A percentile compares a stretch with the other conserved stretches of the same genome.
These are phyloP conservation scores for Acer campestre DNA, from an alignment of 345 rosid genomes.

Conservation along the genomic window DNA sequence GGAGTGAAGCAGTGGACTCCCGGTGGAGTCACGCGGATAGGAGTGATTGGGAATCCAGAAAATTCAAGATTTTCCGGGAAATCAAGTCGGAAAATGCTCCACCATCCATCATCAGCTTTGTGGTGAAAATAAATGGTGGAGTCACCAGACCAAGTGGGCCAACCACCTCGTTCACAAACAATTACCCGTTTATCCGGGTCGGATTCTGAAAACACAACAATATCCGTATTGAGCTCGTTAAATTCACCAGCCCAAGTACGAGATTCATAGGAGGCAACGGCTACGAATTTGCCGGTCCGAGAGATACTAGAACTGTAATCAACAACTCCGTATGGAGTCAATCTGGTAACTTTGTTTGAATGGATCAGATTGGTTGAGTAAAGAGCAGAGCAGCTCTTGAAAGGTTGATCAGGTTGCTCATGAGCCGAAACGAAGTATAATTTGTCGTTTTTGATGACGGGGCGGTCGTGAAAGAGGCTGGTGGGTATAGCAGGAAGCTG, in stretches of 20 bases:
- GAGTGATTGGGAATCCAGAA: constrained; percentile 31
- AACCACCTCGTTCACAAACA: constrained; percentile 65
- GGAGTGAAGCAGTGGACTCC: constrained; percentile 96
- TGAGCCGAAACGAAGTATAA: constrained; percentile 84
- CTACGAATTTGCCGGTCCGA: constrained; percentile 49
- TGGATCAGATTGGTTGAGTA: constrained; percentile 36
- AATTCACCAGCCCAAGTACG: constrained; percentile 85
- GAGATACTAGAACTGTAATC: constrained; percentile 84
- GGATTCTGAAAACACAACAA: constrained; percentile 55
- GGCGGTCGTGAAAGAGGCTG: constrained; percentile 87
- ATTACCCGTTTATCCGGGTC: constrained; percentile 52
- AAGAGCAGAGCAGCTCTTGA: constrained; percentile 73
- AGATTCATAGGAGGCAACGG: constrained; percentile 76
- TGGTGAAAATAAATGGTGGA: constrained; percentile 74
- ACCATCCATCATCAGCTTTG: constrained; percentile 85
- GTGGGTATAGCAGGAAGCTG: constrained; percentile 45
- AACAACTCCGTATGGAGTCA: constrained; percentile 58
- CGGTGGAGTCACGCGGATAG: constrained; percentile 72
- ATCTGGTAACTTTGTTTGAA: constrained; percentile 32
- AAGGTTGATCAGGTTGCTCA: constrained; percentile 55
- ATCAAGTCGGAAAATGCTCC: constrained; percentile 73
- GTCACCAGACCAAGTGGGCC: constrained; percentile 90
- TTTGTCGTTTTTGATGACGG: constrained; percentile 42
- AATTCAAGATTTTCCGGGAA: constrained; percentile 34
- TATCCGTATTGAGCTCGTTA: constrained; percentile 65